Conservation (phyloP, 1,284 basidiomycete genomes). For the Melampsora americana region DNA sequence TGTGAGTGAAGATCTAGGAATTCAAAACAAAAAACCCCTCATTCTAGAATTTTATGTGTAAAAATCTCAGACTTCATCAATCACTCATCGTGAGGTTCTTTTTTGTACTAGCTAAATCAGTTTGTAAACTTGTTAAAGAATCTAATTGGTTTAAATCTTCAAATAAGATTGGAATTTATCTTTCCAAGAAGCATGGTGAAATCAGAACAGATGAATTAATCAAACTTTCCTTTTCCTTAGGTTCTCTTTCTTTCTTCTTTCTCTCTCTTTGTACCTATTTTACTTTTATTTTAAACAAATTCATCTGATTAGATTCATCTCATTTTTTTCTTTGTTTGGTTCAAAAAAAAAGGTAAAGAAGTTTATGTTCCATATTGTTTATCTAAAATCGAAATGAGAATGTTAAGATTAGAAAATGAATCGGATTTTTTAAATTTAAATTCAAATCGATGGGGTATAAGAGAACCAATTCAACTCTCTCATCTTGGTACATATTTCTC, state of each 20-base stretch:
- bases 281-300: neutral
- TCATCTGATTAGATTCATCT: neutral
- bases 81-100: neutral
- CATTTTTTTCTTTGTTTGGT: too few species aligned
- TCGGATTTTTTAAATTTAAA: neutral
- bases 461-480: neutral
- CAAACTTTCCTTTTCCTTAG: neutral
- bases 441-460: neutral
- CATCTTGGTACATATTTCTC: neutral
- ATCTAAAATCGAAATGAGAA: slow-evolving; percentile 8
- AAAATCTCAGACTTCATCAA: too few species aligned
- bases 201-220: neutral
- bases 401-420: slow-evolving; percentile 18
- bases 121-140: neutral
- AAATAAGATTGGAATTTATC: neutral
- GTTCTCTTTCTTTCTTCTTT: neutral
- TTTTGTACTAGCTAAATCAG: neutral
- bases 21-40: neutral
- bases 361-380: slow-evolving; percentile 8
- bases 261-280: neutral
- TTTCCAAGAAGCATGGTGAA: neutral
- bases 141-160: neutral
- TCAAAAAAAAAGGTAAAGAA: slow-evolving; percentile 3
- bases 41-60: too few species aligned
- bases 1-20: neutral